Evolutionary conservation across 2,329 filamentous ascomycete species (phyloP).

Genomic region (Raffaelea arxii): DNA sequence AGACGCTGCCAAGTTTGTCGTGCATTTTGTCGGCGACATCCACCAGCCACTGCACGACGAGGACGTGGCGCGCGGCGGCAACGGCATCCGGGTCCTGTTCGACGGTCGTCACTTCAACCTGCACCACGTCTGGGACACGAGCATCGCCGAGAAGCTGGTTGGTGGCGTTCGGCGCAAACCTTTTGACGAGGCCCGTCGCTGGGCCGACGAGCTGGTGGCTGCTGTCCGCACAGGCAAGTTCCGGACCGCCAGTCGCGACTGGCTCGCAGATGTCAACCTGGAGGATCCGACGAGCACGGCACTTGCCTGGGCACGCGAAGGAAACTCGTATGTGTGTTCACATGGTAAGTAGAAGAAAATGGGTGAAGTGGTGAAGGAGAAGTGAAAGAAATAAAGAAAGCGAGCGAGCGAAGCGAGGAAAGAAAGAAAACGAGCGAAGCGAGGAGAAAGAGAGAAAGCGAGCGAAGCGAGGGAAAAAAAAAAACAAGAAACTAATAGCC

Average conservation of each 20-base stretch:
- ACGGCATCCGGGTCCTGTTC: slow-evolving; percentile 56
- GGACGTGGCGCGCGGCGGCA: slow-evolving; percentile 55
- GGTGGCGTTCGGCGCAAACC: slow-evolving; percentile 44
- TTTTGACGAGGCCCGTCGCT: slow-evolving; percentile 39
- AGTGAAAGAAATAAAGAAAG: too few relatives aligned
- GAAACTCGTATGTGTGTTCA: slow-evolving; percentile 52
- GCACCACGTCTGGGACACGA: slow-evolving; percentile 65
- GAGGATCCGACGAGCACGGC: slow-evolving; percentile 44
- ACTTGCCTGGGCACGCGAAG: slow-evolving; percentile 53
- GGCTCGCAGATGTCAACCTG: slow-evolving; percentile 49
- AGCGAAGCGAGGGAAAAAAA: too few relatives aligned
- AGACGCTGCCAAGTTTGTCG: slow-evolving; percentile 56
- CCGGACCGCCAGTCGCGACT: slow-evolving; percentile 31
- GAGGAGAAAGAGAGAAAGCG: too few relatives aligned
- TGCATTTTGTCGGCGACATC: slow-evolving; percentile 62
- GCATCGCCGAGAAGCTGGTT: slow-evolving; percentile 55
- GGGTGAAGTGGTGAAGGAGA: too few relatives aligned
- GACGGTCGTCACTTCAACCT: slow-evolving; percentile 50
- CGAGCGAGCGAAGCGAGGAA: too few relatives aligned
- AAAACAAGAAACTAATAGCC: too few relatives aligned
- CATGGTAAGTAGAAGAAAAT: slow-evolving; percentile 37
- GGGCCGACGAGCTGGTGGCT: slow-evolving; percentile 45
- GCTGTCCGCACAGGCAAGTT: slow-evolving; percentile 50
- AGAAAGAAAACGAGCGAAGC: too few relatives aligned
- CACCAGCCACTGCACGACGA: slow-evolving; percentile 61